These are phyloP conservation scores for Myochromella boudieri DNA, from an alignment of 768 basidiomycete species.

Conservation along the genomic window DNA sequence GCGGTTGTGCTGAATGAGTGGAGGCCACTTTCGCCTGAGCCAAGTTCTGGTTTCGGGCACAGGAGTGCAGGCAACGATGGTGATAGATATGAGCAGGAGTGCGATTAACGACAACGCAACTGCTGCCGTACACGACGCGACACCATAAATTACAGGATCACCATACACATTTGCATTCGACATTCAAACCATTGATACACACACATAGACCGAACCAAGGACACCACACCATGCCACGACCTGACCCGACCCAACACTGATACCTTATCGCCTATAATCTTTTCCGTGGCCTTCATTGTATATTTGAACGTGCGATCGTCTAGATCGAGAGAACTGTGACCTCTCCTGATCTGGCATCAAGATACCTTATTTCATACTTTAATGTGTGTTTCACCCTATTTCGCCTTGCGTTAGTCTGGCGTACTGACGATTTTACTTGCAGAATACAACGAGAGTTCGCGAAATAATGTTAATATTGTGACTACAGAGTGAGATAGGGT, in stretches of 20 bases:
- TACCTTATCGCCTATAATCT: no score
- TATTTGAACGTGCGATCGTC: no score
- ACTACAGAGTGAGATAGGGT: neutral
- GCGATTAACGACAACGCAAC: slow-evolving; percentile 24
- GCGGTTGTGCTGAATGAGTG: slow-evolving; percentile 19
- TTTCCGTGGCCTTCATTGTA: no score
- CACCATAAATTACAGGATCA: no score
- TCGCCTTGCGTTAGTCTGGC: neutral
- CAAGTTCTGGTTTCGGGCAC: neutral
- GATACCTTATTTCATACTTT: neutral
- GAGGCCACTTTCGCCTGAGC: slow-evolving; percentile 23
- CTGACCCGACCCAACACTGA: neutral
- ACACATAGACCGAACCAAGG: neutral
- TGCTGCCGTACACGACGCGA: neutral
- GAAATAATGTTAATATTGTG: neutral
- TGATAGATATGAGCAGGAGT: slow-evolving; percentile 37
- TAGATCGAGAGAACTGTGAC: no score
- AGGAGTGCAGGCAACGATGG: slow-evolving; percentile 6
- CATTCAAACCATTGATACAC: no score
- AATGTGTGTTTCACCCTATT: neutral
- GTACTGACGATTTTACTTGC: neutral
- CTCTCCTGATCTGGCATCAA: no score
- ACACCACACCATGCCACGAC: neutral
- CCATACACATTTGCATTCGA: neutral
- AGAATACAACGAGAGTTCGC: neutral